Conservation (phyloP, 805 yeast genomes). For the Cyberlindnera xylosilytica region DNA sequence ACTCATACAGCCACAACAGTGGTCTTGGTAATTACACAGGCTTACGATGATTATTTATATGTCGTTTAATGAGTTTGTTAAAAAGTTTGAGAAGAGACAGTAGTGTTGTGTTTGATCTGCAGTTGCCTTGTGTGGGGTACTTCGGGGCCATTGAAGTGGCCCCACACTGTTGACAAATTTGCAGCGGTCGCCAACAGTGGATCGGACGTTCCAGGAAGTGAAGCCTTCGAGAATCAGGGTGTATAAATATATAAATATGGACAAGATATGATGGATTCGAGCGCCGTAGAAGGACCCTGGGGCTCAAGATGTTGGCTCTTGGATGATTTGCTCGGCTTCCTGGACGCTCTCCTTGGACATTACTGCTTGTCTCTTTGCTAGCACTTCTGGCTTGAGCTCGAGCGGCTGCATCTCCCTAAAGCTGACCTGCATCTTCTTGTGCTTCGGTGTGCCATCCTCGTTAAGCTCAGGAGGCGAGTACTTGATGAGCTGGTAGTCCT, state of each 20-base stretch:
- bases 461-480: constrained; percentile 38
- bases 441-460: constrained; percentile 35
- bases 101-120: too few relatives aligned
- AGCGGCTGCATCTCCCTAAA: constrained; percentile 37
- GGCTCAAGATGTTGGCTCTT: constrained; percentile 15
- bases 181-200: too few relatives aligned
- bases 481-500: constrained; percentile 33
- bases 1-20: not conserved
- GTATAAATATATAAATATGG: not conserved
- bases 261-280: too few relatives aligned
- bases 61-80: not conserved
- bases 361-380: too few relatives aligned
- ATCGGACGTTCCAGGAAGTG: too few relatives aligned
- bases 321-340: constrained; percentile 16
- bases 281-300: too few relatives aligned
- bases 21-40: not conserved
- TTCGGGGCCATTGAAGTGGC: too few relatives aligned
- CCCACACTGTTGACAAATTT: too few relatives aligned
- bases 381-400: too few relatives aligned
- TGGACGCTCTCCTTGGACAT: constrained; percentile 6
- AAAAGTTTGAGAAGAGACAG: not conserved
- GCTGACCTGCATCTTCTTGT: constrained; percentile 32
- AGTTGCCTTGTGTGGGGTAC: too few relatives aligned
- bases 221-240: too few relatives aligned
- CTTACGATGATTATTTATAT: not conserved